Percentiles rank a stretch among this genome's conserved stretches.
phyloP scores from a whole-genome alignment of 129 eudicot species.

The Centella asiatica region DNA sequence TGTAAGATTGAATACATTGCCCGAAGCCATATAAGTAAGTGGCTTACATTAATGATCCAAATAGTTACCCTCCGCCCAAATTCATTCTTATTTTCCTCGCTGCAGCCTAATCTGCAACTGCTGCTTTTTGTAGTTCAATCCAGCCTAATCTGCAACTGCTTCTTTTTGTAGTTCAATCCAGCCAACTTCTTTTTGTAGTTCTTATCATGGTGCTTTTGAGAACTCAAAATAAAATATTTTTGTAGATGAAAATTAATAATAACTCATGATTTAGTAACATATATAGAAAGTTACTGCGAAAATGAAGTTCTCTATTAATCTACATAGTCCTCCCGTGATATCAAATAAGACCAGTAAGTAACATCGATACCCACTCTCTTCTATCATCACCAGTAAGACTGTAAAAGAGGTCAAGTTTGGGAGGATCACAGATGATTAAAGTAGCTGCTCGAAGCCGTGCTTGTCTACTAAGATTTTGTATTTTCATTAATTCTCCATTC shows the following conservation, averaged over 20 bases:
- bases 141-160: too few species aligned
- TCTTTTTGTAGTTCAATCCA: too few species aligned
- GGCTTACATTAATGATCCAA: too few species aligned
- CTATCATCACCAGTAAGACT: constrained; percentile 40
- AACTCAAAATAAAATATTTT: too few species aligned
- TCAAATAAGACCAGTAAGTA: constrained; percentile 35
- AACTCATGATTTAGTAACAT: background rate
- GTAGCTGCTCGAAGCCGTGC: constrained; percentile 14
- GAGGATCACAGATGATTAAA: constrained; percentile 29
- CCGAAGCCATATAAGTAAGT: too few species aligned
- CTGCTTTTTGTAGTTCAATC: too few species aligned
- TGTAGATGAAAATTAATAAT: background rate
- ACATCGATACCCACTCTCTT: constrained; percentile 42
- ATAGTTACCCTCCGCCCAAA: too few species aligned
- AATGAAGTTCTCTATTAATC: background rate
- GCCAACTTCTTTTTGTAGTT: too few species aligned
- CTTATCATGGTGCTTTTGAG: background rate
- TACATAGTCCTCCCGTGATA: background rate
- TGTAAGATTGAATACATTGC: too few species aligned
- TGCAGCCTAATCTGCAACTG: too few species aligned
- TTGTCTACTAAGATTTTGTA: constrained; percentile 4
- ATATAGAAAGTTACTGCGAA: too few species aligned
- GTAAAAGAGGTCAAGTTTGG: constrained; percentile 43
- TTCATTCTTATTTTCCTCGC: too few species aligned
- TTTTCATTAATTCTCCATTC: constrained; percentile 8